Percentiles rank a stretch among this genome's conserved stretches.
phyloP scores from a whole-genome alignment of 2,329 filamentous ascomycete species.

The Trichoderma lentiforme region DNA sequence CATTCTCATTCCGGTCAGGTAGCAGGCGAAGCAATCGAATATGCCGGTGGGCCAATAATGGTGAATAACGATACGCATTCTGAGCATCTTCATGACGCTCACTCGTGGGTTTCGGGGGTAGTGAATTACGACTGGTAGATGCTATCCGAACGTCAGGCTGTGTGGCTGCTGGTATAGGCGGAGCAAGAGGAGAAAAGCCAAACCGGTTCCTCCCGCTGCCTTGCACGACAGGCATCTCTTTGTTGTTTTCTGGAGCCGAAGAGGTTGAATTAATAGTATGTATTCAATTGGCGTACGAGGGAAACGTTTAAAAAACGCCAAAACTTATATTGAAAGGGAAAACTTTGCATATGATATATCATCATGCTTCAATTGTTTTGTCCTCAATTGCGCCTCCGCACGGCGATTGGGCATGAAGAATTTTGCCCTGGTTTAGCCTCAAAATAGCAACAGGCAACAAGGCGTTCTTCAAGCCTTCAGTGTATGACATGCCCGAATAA shows the following conservation, averaged over 20 bases:
- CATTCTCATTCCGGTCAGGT: neutral
- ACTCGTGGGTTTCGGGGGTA: neutral
- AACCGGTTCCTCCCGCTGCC: neutral
- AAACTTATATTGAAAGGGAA: neutral
- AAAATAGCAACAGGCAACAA: neutral
- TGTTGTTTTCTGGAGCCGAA: neutral
- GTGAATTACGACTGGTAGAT: neutral
- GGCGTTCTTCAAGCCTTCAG: neutral
- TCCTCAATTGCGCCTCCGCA: neutral
- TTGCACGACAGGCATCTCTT: neutral
- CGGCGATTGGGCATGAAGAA: neutral
- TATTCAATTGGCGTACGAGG: neutral
- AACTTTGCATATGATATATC: neutral
- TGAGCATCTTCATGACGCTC: neutral
- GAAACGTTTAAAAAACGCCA: neutral
- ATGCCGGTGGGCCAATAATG: neutral
- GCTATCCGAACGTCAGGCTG: neutral
- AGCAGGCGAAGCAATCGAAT: constrained; percentile 7
- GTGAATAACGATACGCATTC: neutral
- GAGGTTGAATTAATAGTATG: neutral
- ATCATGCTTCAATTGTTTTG: neutral
- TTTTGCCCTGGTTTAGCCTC: neutral
- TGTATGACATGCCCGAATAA: neutral
- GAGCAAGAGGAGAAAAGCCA: neutral
- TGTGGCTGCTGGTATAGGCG: neutral